These are phyloP conservation scores for Acanthamoeba lenticulata DNA, from an alignment of 208 protist genomes.

Conservation along the genomic window DNA sequence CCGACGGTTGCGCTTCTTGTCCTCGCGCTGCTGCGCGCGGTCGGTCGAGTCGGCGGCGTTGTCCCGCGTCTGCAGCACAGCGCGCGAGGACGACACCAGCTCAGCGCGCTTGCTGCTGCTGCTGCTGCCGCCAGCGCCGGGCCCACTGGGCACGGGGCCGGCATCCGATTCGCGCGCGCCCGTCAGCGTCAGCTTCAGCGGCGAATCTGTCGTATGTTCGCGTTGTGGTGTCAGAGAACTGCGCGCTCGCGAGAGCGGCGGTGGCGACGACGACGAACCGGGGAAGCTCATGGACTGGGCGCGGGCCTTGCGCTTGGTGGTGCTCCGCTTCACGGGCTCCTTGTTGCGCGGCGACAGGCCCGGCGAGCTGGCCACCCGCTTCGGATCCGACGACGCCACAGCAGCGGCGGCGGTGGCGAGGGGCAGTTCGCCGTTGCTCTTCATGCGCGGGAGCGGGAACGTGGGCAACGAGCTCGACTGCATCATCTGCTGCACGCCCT, in stretches of 20 bases:
- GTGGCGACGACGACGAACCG: no score
- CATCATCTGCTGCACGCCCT: background rate
- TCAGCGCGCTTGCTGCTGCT: background rate
- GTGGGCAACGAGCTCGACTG: background rate
- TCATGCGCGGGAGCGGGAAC: background rate
- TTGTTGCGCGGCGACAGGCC: background rate
- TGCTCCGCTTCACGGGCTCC: background rate
- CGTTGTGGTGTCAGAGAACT: background rate
- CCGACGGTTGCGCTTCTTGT: slow-evolving; percentile 8
- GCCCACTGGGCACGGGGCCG: no score
- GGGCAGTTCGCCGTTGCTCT: background rate
- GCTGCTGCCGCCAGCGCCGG: background rate
- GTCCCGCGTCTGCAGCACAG: background rate
- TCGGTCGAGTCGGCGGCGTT: background rate
- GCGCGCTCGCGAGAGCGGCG: no score
- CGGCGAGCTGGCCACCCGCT: background rate
- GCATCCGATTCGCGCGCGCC: background rate
- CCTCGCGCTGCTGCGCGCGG: background rate
- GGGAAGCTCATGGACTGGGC: slow-evolving; percentile 20
- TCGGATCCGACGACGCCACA: background rate
- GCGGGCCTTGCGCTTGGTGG: background rate
- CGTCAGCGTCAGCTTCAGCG: background rate
- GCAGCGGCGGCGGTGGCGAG: background rate
- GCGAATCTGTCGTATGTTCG: background rate
- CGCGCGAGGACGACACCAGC: slow-evolving; percentile 6